Conservation (phyloP, 2,329 filamentous ascomycete species). For the Didymosphaeria variabile region DNA sequence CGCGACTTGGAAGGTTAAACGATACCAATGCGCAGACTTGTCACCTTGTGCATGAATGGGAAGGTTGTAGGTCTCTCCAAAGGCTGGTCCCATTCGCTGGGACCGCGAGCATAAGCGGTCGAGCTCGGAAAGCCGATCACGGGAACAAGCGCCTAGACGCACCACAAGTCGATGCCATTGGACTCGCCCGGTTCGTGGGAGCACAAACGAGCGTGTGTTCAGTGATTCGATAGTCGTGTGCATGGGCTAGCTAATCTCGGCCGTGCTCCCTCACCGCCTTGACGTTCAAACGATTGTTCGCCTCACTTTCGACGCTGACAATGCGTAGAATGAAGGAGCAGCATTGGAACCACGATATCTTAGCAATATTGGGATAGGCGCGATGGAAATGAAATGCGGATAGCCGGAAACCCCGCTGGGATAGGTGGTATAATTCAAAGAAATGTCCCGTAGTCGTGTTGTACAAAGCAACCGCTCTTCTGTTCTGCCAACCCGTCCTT, state of each 20-base stretch:
- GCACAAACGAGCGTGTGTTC: constrained; percentile 30
- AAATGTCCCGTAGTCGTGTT: constrained; percentile 13
- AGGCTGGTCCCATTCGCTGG: not conserved
- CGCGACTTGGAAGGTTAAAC: constrained; percentile 3
- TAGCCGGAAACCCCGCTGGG: not conserved
- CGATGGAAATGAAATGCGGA: not conserved
- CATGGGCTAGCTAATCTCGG: constrained; percentile 7
- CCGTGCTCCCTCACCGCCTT: constrained; percentile 18
- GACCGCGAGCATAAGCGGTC: not conserved
- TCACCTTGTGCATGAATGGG: constrained; percentile 6
- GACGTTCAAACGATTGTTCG: constrained; percentile 13
- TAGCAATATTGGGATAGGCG: not conserved
- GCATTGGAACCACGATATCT: not conserved
- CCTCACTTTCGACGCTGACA: constrained; percentile 21
- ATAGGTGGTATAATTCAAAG: constrained; percentile 15
- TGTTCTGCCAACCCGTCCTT: constrained; percentile 21
- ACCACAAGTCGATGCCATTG: constrained; percentile 1
- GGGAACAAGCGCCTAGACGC: constrained; percentile 3
- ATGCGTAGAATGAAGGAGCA: not conserved
- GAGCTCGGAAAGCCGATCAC: not conserved
- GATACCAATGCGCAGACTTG: not conserved
- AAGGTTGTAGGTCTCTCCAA: not conserved
- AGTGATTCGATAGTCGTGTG: constrained; percentile 26
- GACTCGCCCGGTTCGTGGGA: constrained; percentile 20
- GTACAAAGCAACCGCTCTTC: constrained; percentile 15